Percentiles rank a stretch among this genome's conserved stretches.
Evolutionary conservation across 441 rosid genomes (phyloP).

Genomic region (Heliophila coronopifolia): DNA sequence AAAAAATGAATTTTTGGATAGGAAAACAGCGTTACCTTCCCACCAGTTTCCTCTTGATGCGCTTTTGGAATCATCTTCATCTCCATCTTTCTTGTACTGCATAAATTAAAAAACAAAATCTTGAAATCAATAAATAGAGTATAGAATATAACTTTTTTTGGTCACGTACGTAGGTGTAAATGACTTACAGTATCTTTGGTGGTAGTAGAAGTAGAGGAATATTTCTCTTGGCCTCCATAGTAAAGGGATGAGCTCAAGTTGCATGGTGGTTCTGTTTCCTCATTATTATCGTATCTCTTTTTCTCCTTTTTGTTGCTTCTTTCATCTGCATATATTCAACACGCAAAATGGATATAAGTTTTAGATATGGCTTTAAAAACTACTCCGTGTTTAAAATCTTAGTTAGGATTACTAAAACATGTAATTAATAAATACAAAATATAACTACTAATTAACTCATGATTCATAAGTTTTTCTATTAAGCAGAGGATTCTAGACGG

Average conservation of each 20-base stretch:
- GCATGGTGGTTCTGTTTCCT: slow-evolving; percentile 55
- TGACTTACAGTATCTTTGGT: slow-evolving; percentile 23
- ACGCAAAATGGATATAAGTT: slow-evolving; percentile 2
- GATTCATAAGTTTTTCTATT: too few relatives aligned
- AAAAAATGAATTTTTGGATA: too few relatives aligned
- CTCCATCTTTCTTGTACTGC: slow-evolving; percentile 46
- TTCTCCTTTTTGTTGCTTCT: slow-evolving; percentile 31
- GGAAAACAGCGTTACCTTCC: too few relatives aligned
- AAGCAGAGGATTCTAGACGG: not conserved
- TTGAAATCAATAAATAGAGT: too few relatives aligned
- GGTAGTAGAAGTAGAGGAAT: slow-evolving; percentile 37
- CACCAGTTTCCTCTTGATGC: slow-evolving; percentile 93
- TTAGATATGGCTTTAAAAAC: not conserved
- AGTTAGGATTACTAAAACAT: not conserved
- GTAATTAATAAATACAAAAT: not conserved
- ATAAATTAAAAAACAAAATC: slow-evolving; percentile 13
- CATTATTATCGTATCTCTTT: slow-evolving; percentile 39
- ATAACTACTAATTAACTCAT: too few relatives aligned
- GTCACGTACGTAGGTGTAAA: slow-evolving; percentile 7
- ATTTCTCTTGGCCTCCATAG: slow-evolving; percentile 91
- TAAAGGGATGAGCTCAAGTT: slow-evolving; percentile 75
- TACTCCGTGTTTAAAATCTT: not conserved
- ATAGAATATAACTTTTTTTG: not conserved
- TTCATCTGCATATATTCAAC: slow-evolving; percentile 8
- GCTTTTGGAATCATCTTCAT: slow-evolving; percentile 64